Evolutionary conservation across 495 filamentous ascomycete species (phyloP), one percentile per base, ranked within the genome.

Genomic region (Recurvomyces mirabilis): DNA sequence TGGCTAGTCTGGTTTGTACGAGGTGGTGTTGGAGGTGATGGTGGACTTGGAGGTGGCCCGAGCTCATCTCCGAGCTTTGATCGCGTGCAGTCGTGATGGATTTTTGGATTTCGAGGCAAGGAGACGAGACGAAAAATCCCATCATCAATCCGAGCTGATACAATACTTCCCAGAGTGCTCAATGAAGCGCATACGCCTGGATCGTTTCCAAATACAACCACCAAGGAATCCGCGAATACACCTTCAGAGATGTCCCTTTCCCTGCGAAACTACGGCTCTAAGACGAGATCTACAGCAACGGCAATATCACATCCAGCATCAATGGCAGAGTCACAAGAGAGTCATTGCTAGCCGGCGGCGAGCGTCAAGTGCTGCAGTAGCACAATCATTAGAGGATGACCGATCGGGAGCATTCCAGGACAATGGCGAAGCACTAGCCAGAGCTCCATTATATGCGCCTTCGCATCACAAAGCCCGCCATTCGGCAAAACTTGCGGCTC

Each of bases 401-500:
- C n/a, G n/a, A n/a, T n/a, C n/a, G n/a, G n/a, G n/a, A 31, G 7
- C 26, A 29, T 29, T n/a, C 26, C 4, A 22, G 18, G 7, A 4
- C 41, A 37, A 37, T 6, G 5, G 18, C 32, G 13, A 43, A 7
- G 12, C 24, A 18, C 26, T 23, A 22, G 26, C 41, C 44, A 4
- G 43, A 40, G 29, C 38, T 38, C 34, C 37, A 42, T 46, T 51
- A 10, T 47, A 53, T 20, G 23, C 47, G 6, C 41, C 44, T 9
- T 44, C 50, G 32, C 46, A 43, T 44, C 52, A 12, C 45, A 46
- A 18, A 49, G 81, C 87, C n/a, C 61, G 70, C 41, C 57, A 66
- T 47, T 95, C 91, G 41, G 79, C 89, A 43, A 94, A 94, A 68
- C 83, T 98, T 57, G 78, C 88, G 50, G 87, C 91, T 44, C 78